phyloP scores from a whole-genome alignment of 441 rosid genomes.

The Jatropha multifida region DNA sequence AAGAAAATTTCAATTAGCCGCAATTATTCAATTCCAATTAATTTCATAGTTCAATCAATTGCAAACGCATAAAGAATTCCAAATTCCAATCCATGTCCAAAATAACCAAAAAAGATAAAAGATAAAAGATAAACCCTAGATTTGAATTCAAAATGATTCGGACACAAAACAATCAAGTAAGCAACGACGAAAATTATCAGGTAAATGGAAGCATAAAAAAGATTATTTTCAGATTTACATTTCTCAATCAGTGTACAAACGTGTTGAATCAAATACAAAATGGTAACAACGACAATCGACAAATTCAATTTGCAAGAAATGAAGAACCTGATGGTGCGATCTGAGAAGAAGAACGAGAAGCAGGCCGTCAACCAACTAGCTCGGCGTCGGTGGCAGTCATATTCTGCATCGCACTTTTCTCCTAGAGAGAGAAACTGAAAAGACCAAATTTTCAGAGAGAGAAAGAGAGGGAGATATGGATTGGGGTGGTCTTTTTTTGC shows the following conservation, averaged over 20 bases:
- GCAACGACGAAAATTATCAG: background rate
- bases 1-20: background rate
- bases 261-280: background rate
- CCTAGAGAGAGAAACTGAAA: conserved; percentile 11
- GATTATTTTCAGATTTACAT: background rate
- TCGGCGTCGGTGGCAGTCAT: conserved; percentile 35
- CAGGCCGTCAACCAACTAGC: background rate
- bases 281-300: background rate
- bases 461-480: conserved; percentile 12
- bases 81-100: background rate
- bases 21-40: background rate
- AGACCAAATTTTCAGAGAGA: conserved; percentile 11
- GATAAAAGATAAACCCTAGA: conserved; percentile 1
- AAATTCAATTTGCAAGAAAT: background rate
- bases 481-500: conserved; percentile 35
- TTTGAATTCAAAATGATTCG: conserved; percentile 6
- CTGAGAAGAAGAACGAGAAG: conserved; percentile 21
- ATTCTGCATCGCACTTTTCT: conserved; percentile 14
- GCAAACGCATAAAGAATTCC: background rate
- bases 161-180: background rate
- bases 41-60: background rate
- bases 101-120: background rate
- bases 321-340: conserved; percentile 40
- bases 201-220: background rate
- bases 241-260: background rate